Evolutionary conservation across 2,329 filamentous ascomycete species (phyloP), one percentile per base, ranked within the genome.

Genomic region (Hansfordia pulvinata): DNA sequence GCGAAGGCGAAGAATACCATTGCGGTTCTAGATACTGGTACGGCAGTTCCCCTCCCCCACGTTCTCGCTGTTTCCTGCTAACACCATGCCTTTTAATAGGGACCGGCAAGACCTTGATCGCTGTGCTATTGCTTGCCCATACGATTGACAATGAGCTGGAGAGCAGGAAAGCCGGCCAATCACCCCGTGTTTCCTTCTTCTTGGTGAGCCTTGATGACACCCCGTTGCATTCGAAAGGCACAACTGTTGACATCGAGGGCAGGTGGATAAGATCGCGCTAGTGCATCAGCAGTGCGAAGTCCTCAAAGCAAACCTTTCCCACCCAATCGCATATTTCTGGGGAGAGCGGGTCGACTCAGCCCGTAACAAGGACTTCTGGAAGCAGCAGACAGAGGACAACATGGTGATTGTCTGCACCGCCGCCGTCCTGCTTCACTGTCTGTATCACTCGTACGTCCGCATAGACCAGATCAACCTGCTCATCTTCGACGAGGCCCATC

Each of bases 401-500:
- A 86, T 83, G 71, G 78, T 86, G 16, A 69, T 96, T 35, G 84
- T 96, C 5, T 94, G 85, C 53, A 96, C 90, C 0, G 86, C 86
- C 0, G 85, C 90, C 40, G 78, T 96, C 3, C 62, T 96, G 4
- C 65, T 79, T 19, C 72, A 82, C 34, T 84, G 79, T 39, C 64
- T 98, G 3, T 68, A 76, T 35, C 78, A 79, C 40, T 77, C 79
- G 1, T 92, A 84, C 50, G 67, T 94, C 32, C 67, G 53, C 8
- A 93, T 98, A 57, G 58, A 70, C 11, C 71, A 80, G 39, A 84
- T 96, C 49, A 96, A 88, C 42, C 65, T 98, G 2, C 60, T 98
- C 19, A 75, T 96, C 32, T 93, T 98, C 37, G 90, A 98, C 42
- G 90, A 98, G 52, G 90, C 86, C 5, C 90, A 98, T 42, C 90